Conservation (phyloP, 768 basidiomycete genomes). For the Fomitopsis pulvina region DNA sequence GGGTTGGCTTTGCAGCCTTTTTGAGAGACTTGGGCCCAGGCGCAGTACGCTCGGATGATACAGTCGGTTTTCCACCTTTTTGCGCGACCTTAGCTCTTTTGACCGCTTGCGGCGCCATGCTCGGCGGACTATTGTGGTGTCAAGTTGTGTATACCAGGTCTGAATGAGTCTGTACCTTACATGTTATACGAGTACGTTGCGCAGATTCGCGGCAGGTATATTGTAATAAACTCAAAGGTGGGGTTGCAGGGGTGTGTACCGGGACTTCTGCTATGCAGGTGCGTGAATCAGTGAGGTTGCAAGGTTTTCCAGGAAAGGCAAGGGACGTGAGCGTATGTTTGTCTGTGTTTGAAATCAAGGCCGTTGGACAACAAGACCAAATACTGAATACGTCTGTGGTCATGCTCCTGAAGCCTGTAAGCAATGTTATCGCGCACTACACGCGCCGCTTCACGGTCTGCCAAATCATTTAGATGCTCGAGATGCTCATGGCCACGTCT, state of each 20-base stretch:
- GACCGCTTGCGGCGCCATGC: too few relatives aligned
- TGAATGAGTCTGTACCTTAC: too few relatives aligned
- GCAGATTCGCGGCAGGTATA: too few relatives aligned
- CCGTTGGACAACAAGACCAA: constrained; percentile 28
- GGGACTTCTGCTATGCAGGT: too few relatives aligned
- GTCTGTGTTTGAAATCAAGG: constrained; percentile 23
- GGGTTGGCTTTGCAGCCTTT: background rate
- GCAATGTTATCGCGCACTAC: background rate
- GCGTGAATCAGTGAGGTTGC: background rate
- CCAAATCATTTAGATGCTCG: background rate
- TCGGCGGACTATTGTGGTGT: too few relatives aligned
- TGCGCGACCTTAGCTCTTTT: background rate
- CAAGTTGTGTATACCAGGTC: too few relatives aligned
- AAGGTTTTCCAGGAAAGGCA: constrained; percentile 14
- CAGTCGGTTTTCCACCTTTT: too few relatives aligned
- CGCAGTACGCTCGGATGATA: too few relatives aligned
- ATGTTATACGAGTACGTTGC: too few relatives aligned
- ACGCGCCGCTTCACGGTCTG: background rate
- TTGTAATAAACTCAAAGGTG: too few relatives aligned
- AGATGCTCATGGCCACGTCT: background rate
- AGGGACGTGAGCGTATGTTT: constrained; percentile 7
- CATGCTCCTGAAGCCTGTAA: background rate
- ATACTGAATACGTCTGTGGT: constrained; percentile 5
- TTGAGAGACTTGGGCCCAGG: too few relatives aligned
- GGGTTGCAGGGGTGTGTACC: too few relatives aligned